Evolutionary conservation across 257 asterid species (phyloP), one percentile per base, ranked within the genome.

Genomic region (Solanum raphanifolium): DNA sequence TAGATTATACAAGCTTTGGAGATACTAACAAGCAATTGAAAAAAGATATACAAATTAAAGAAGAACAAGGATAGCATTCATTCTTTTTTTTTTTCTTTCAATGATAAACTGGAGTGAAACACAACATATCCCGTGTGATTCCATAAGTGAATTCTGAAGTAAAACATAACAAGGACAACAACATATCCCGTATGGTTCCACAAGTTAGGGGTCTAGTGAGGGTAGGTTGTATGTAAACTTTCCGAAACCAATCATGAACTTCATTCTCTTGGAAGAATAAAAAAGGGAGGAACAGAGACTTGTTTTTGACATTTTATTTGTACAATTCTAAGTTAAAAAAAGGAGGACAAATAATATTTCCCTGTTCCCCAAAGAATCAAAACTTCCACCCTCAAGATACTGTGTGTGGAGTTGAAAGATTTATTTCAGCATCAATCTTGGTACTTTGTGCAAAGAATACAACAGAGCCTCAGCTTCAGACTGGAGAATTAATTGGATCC

Each of bases 401-500:
- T 15, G 9, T 79, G 3, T 78, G 66, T 16, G n/a, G 69, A 48
- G 29, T 82, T 48, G 6, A 69, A 31, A 69, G 35, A 9, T 27
- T 16, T 43, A 43, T 81, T 79, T 81, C 41, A 81, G 68, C 41
- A 48, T 29, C 20, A 48, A n/a, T 82, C 69, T 46, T 62, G 55
- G 89, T 29, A 27, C 87, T 39, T 43, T 27, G 82, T 36, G 82
- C 87, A 65, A 68, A 65, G 39, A 60, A 41, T 68, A 71, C 82
- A 66, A 23, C 82, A 66, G 41, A 15, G 20, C 29, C 58, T 52
- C 13, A 27, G 27, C 38, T 74, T 89, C 86, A 87, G 21, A 15
- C 68, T 6, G 90, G 88, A 52, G 11, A 46, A 41, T 38, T 48
- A 86, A 96, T 92, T 38, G 95, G 95, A 43, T 94, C 95, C 23